Conservation (phyloP, 257 asterid species). For the Leptodermis oblonga region DNA sequence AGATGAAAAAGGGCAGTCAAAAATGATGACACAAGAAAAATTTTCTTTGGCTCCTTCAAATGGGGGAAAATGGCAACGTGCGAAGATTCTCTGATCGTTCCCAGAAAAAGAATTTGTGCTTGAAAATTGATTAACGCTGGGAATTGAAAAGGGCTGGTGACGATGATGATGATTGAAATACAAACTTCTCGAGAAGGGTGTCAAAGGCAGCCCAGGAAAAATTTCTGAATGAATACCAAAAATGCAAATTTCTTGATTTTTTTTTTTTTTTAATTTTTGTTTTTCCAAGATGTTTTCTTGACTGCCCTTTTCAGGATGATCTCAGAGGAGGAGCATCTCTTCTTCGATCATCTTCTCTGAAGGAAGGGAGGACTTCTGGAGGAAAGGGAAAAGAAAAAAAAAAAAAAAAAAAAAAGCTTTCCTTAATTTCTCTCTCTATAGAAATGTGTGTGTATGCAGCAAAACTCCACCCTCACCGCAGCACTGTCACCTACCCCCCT, state of each 20-base stretch:
- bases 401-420: too few species aligned
- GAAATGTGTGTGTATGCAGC: conserved; percentile 9
- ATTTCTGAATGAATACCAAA: not conserved
- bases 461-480: not conserved
- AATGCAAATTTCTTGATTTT: not conserved
- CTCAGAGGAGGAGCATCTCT: conserved; percentile 77
- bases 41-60: conserved; percentile 15
- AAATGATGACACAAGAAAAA: conserved; percentile 3
- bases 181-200: conserved; percentile 8
- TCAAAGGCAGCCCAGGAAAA: conserved; percentile 24
- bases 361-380: conserved; percentile 42
- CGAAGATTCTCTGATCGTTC: not conserved
- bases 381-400: conserved; percentile 19
- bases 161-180: conserved; percentile 12
- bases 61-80: not conserved
- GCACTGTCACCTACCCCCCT: conserved; percentile 10
- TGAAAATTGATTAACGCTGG: not conserved
- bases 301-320: conserved; percentile 78
- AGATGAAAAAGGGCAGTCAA: conserved; percentile 35
- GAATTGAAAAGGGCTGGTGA: conserved; percentile 14
- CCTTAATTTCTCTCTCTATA: conserved; percentile 38
- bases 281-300: conserved; percentile 30
- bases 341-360: conserved; percentile 85
- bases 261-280: not conserved
- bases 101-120: not conserved